Evolutionary conservation across 352 stramenopile genomes (phyloP).

Genomic region (Pythium rhizo-oryzae): DNA sequence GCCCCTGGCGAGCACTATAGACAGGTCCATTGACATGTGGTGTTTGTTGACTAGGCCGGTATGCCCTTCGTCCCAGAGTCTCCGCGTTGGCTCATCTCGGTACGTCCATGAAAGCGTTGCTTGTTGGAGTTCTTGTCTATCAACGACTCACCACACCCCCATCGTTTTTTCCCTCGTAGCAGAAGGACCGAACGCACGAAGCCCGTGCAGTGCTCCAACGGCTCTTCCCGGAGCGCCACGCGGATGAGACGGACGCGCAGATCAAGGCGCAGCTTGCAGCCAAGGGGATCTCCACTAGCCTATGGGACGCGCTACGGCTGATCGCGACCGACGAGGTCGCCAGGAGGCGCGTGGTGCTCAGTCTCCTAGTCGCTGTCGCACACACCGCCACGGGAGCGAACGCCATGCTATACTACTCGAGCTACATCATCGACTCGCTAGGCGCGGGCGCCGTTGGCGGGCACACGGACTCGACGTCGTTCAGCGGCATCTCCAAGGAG

Average conservation of each 20-base stretch:
- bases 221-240: slow-evolving; percentile 28
- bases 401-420: slow-evolving; percentile 82
- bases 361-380: slow-evolving; percentile 54
- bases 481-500: slow-evolving; percentile 49
- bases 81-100: slow-evolving; percentile 63
- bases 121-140: too few relatives aligned
- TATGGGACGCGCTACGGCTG: slow-evolving; percentile 39
- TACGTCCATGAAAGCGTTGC: too few relatives aligned
- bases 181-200: slow-evolving; percentile 57
- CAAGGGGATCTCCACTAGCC: slow-evolving; percentile 37
- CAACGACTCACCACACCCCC: background rate
- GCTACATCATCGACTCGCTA: slow-evolving; percentile 64
- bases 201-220: slow-evolving; percentile 37
- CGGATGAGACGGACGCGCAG: slow-evolving; percentile 21
- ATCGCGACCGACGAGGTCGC: slow-evolving; percentile 40
- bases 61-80: slow-evolving; percentile 76
- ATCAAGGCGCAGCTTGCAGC: slow-evolving; percentile 31
- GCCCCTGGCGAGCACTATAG: background rate
- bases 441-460: slow-evolving; percentile 18
- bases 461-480: background rate
- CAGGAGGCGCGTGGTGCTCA: slow-evolving; percentile 58
- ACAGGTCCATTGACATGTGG: background rate
- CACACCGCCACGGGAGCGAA: slow-evolving; percentile 72
- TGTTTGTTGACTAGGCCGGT: slow-evolving; percentile 37
- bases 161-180: background rate